phyloP scores from a whole-genome alignment of 2,329 filamentous ascomycete genomes.

The Trichoderma sp. region DNA sequence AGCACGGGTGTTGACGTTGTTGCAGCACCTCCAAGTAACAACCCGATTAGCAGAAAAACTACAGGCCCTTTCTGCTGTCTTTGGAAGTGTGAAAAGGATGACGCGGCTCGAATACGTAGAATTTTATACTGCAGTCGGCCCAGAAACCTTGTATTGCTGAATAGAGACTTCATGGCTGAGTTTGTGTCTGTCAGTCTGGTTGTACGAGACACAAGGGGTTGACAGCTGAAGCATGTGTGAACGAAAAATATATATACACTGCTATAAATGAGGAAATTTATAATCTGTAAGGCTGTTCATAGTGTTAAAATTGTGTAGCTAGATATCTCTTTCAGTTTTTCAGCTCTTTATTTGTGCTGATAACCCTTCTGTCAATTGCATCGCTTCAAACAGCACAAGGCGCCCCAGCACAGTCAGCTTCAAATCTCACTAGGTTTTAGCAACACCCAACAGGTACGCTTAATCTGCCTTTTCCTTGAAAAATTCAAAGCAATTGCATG shows the following conservation, averaged over 20 bases:
- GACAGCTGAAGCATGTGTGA: not conserved
- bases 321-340: not conserved
- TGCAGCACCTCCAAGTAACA: constrained; percentile 16
- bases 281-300: not conserved
- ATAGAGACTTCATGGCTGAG: not conserved
- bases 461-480: not conserved
- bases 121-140: not conserved
- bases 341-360: not conserved
- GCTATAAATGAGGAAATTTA: not conserved
- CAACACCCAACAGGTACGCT: too few relatives aligned
- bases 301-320: not conserved
- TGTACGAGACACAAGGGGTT: not conserved
- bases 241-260: not conserved
- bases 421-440: not conserved
- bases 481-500: not conserved
- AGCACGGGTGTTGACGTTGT: not conserved
- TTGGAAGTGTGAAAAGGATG: not conserved
- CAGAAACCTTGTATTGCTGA: not conserved
- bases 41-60: not conserved
- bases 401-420: not conserved
- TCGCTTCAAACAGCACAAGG: not conserved
- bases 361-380: not conserved
- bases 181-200: not conserved
- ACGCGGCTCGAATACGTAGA: not conserved
- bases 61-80: not conserved